Evolutionary conservation across 2,329 filamentous ascomycete genomes (phyloP).

Genomic region (Malbranchea cinnamomea): DNA sequence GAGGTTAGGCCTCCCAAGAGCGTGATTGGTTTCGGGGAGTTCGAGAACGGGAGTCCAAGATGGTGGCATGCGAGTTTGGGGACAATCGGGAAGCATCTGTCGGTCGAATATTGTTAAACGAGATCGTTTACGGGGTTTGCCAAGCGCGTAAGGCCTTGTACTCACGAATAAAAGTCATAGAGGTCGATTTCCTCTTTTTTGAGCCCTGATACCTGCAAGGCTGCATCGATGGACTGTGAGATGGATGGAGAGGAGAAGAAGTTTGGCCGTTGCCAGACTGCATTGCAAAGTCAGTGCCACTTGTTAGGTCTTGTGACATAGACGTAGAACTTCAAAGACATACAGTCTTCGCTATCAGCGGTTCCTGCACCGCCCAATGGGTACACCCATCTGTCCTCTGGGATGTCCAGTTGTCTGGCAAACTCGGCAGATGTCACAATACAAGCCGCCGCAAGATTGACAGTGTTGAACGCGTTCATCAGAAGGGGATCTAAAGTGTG

Average conservation of each 20-base stretch:
- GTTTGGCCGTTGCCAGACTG: conserved; percentile 48
- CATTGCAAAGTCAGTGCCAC: conserved; percentile 1
- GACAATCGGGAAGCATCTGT: conserved; percentile 54
- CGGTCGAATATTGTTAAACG: neutral
- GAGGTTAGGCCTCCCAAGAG: conserved; percentile 51
- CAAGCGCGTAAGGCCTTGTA: neutral
- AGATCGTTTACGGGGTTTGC: neutral
- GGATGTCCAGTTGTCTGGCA: conserved; percentile 40
- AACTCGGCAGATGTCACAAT: conserved; percentile 44
- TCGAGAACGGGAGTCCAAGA: conserved; percentile 36
- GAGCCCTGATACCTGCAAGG: conserved; percentile 34
- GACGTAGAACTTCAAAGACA: conserved; percentile 8
- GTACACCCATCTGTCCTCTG: conserved; percentile 46
- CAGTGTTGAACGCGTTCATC: conserved; percentile 58
- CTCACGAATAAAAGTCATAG: conserved; percentile 48
- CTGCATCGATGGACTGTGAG: conserved; percentile 40
- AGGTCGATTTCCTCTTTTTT: conserved; percentile 40
- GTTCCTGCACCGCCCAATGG: conserved; percentile 49
- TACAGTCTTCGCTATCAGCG: conserved; percentile 41
- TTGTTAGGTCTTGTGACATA: neutral
- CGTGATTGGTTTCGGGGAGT: conserved; percentile 39
- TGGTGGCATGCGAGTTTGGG: conserved; percentile 51
- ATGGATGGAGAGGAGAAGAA: conserved; percentile 45
- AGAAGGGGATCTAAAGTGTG: conserved; percentile 43
- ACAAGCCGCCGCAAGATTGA: conserved; percentile 48